A percentile compares a stretch with the other conserved stretches of the same genome.
These are phyloP conservation scores for Pseudonitzschia delicatissima DNA, from an alignment of 108 stramenopile species.

Conservation along the genomic window DNA sequence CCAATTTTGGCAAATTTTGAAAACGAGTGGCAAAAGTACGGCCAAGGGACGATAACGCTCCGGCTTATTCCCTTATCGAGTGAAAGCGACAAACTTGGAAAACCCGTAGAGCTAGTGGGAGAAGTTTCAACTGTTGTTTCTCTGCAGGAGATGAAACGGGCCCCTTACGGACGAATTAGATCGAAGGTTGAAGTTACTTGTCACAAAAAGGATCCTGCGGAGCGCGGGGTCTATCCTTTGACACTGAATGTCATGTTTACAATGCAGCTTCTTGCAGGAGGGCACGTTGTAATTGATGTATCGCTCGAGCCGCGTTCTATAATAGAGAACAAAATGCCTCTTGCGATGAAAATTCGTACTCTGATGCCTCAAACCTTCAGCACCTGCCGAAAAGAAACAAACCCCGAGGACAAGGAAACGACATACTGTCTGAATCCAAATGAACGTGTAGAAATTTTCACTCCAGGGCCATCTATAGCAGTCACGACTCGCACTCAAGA, in stretches of 20 bases:
- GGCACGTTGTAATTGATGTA: slow-evolving; percentile 53
- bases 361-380: slow-evolving; percentile 84
- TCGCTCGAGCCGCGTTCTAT: slow-evolving; percentile 64
- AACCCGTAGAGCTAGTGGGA: background rate
- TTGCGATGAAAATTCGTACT: slow-evolving; percentile 56
- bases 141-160: slow-evolving; percentile 13
- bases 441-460: slow-evolving; percentile 68
- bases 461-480: slow-evolving; percentile 78
- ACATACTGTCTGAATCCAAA: slow-evolving; percentile 46
- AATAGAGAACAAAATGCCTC: slow-evolving; percentile 65
- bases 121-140: slow-evolving; percentile 10
- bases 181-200: slow-evolving; percentile 27
- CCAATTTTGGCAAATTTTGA: slow-evolving; percentile 11
- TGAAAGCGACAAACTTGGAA: background rate
- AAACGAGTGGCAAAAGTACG: slow-evolving; percentile 10
- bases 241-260: slow-evolving; percentile 46
- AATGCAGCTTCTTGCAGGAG: slow-evolving; percentile 40
- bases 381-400: slow-evolving; percentile 7
- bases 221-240: slow-evolving; percentile 19
- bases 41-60: slow-evolving; percentile 5
- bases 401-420: slow-evolving; percentile 16
- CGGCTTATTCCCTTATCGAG: slow-evolving; percentile 4
- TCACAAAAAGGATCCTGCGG: background rate
- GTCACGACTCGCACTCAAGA: slow-evolving; percentile 59
- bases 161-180: background rate